phyloP scores from a whole-genome alignment of 805 yeast genomes.

The Candida pini region DNA sequence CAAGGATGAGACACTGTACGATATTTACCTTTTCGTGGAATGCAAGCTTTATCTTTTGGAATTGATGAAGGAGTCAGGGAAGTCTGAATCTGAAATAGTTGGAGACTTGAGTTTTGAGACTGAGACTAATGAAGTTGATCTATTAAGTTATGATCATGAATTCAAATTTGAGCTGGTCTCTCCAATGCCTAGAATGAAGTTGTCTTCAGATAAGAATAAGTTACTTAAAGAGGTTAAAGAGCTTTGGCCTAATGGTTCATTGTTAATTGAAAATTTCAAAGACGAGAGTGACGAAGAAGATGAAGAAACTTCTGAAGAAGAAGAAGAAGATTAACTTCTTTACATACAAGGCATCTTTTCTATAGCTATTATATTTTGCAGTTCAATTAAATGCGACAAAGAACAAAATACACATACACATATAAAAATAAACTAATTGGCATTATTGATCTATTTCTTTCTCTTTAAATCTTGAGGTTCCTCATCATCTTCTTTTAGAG shows the following conservation, averaged over 20 bases:
- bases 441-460: constrained; percentile 16
- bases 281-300: no score
- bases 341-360: not conserved
- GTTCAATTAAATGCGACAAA: no score
- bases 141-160: constrained; percentile 13
- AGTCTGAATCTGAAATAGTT: constrained; percentile 10
- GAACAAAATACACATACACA: no score
- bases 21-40: constrained; percentile 47
- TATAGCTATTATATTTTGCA: no score
- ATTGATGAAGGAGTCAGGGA: constrained; percentile 5
- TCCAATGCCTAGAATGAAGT: constrained; percentile 30
- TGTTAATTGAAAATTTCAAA: constrained; percentile 26
- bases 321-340: constrained; percentile 5
- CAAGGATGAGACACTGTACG: constrained; percentile 34
- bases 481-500: constrained; percentile 7
- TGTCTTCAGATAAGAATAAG: constrained; percentile 16
- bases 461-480: constrained; percentile 17
- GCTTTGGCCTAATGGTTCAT: constrained; percentile 35
- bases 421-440: no score
- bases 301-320: constrained; percentile 15
- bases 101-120: constrained; percentile 5
- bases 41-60: constrained; percentile 26
- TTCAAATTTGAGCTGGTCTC: constrained; percentile 31
- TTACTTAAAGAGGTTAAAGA: constrained; percentile 22
- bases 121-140: constrained; percentile 6